These are phyloP conservation scores for Forsythia viridissima DNA, from an alignment of 257 asterid genomes.

Conservation along the genomic window DNA sequence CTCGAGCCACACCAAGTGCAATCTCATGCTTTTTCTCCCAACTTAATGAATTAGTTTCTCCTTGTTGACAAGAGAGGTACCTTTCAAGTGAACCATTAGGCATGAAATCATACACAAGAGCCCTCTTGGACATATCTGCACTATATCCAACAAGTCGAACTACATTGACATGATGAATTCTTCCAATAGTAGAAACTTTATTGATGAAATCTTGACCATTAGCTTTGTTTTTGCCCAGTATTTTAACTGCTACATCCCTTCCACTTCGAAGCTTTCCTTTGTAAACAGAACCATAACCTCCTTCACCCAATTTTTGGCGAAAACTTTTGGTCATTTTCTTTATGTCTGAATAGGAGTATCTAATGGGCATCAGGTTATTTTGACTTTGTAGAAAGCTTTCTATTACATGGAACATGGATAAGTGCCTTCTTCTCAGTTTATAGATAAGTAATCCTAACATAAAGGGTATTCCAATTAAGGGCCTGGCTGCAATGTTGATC, in stretches of 20 bases:
- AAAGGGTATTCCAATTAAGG: constrained; percentile 28
- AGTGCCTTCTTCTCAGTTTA: constrained; percentile 28
- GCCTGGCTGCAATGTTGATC: neutral
- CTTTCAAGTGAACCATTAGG: constrained; percentile 41
- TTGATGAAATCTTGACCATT: constrained; percentile 40
- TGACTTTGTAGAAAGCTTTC: constrained; percentile 29
- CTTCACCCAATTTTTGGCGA: constrained; percentile 37
- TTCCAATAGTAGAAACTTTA: constrained; percentile 40
- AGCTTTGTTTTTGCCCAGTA: constrained; percentile 20
- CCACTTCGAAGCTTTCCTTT: constrained; percentile 39
- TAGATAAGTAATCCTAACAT: constrained; percentile 20
- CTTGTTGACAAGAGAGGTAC: constrained; percentile 14
- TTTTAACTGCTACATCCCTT: constrained; percentile 30
- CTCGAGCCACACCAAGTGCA: constrained; percentile 32
- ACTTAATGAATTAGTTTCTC: neutral
- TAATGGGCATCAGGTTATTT: constrained; percentile 34
- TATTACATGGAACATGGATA: constrained; percentile 20
- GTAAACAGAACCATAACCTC: constrained; percentile 38
- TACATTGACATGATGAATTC: constrained; percentile 41
- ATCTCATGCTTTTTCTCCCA: constrained; percentile 32
- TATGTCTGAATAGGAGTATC: constrained; percentile 32
- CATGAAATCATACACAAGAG: constrained; percentile 39
- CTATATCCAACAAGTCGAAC: constrained; percentile 36
- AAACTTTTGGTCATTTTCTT: constrained; percentile 29
- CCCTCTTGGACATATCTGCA: constrained; percentile 23